phyloP scores from a whole-genome alignment of 2,329 filamentous ascomycete genomes.

The Microsporum ferrugineum region DNA sequence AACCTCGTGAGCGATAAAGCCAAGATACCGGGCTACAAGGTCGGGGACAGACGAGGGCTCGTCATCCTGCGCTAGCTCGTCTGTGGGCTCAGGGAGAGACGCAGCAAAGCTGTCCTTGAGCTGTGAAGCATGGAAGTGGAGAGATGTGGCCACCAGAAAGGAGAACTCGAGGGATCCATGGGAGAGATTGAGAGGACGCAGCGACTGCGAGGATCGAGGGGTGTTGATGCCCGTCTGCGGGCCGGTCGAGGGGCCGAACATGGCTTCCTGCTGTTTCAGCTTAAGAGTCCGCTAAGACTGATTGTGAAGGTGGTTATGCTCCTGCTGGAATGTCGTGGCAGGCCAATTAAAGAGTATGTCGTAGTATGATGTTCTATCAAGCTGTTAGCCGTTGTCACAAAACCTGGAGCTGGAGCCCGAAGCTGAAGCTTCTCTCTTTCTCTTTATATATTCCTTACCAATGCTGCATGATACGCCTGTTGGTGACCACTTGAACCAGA shows the following conservation, averaged over 20 bases:
- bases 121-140: conserved; percentile 93
- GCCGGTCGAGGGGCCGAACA: conserved; percentile 68
- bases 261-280: conserved; percentile 27
- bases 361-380: neutral
- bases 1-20: conserved; percentile 76
- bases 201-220: conserved; percentile 81
- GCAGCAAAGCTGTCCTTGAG: conserved; percentile 82
- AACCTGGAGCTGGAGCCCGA: neutral
- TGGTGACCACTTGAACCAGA: neutral
- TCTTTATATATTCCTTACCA: conserved; percentile 3
- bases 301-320: neutral
- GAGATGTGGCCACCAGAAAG: conserved; percentile 84
- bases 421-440: neutral
- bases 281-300: neutral
- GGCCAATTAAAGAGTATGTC: neutral
- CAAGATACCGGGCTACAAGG: conserved; percentile 85
- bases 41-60: conserved; percentile 95
- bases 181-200: conserved; percentile 77
- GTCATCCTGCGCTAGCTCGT: conserved; percentile 95
- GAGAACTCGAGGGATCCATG: conserved; percentile 95
- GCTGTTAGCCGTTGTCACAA: neutral
- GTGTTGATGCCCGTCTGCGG: conserved; percentile 95
- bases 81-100: conserved; percentile 78
- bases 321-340: neutral
- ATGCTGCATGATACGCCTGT: neutral